A percentile compares a stretch with the other conserved stretches of the same genome.
phyloP scores from a whole-genome alignment of 176 grass and related monocot genomes.

The Lolium multiflorum region DNA sequence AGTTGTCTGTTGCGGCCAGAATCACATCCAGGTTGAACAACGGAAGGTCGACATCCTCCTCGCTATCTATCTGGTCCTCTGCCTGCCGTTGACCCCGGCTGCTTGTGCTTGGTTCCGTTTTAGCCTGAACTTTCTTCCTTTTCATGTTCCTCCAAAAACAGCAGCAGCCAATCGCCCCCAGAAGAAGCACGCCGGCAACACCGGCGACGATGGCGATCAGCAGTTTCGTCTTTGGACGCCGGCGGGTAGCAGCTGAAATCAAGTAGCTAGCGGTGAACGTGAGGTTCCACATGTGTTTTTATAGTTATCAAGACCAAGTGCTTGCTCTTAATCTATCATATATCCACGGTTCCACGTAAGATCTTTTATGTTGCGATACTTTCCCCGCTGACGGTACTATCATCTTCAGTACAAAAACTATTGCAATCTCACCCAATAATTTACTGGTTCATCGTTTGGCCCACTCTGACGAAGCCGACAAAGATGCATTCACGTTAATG shows the following conservation, averaged over 20 bases:
- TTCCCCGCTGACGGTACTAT: no score
- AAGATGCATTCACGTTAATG: neutral
- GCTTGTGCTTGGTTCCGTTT: neutral
- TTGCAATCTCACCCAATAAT: no score
- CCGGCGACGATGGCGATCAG: slow-evolving; percentile 5
- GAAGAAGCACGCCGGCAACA: slow-evolving; percentile 28
- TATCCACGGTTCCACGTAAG: neutral
- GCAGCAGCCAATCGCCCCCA: slow-evolving; percentile 14
- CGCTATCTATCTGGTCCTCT: no score
- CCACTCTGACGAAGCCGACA: neutral
- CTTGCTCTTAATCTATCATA: neutral
- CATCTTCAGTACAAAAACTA: no score
- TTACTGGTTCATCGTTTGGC: neutral
- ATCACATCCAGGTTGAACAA: neutral
- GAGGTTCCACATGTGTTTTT: neutral
- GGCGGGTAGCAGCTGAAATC: slow-evolving; percentile 21
- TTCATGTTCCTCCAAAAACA: slow-evolving; percentile 27
- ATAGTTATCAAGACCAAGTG: neutral
- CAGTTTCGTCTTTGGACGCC: neutral
- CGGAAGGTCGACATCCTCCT: slow-evolving; percentile 16
- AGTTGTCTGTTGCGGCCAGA: neutral
- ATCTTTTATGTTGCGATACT: neutral
- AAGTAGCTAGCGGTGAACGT: neutral
- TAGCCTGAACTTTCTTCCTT: neutral
- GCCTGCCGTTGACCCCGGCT: neutral